Conservation (phyloP, 2,329 filamentous ascomycete genomes). For the Xylaria sp. region DNA sequence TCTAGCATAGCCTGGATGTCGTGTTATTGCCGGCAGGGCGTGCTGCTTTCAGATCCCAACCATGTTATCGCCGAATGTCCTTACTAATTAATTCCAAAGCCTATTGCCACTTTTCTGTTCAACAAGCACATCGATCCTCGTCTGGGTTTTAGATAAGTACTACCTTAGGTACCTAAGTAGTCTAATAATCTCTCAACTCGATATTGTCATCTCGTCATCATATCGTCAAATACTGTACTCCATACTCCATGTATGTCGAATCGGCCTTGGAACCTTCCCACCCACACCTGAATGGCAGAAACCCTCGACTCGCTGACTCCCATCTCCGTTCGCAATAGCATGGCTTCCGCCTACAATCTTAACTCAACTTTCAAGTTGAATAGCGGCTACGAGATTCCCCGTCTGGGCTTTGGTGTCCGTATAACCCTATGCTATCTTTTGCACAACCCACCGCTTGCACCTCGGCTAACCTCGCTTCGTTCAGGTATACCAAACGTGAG, state of each 20-base stretch:
- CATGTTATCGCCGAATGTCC: neutral
- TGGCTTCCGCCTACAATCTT: slow-evolving; percentile 53
- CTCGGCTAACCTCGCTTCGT: slow-evolving; percentile 4
- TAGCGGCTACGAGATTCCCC: slow-evolving; percentile 59
- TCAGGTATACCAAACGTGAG: slow-evolving; percentile 62
- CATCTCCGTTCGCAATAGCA: slow-evolving; percentile 32
- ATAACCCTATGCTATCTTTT: neutral
- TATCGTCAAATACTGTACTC: no score
- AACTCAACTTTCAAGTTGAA: slow-evolving; percentile 58
- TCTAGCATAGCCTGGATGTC: no score
- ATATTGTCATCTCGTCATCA: neutral
- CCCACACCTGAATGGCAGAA: neutral
- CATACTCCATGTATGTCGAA: neutral
- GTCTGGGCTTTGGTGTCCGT: slow-evolving; percentile 60
- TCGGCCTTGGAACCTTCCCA: neutral
- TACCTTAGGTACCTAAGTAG: no score
- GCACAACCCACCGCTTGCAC: neutral
- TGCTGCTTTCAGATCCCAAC: no score
- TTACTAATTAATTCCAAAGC: neutral
- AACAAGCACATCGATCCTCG: neutral
- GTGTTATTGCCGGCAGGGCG: no score
- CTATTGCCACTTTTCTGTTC: no score
- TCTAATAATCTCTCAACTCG: neutral
- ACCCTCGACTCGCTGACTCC: neutral
- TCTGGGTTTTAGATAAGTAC: neutral